Evolutionary conservation across 192 early-diverging fungal genomes (phyloP).

Genomic region (Coemansia guatemalensis): DNA sequence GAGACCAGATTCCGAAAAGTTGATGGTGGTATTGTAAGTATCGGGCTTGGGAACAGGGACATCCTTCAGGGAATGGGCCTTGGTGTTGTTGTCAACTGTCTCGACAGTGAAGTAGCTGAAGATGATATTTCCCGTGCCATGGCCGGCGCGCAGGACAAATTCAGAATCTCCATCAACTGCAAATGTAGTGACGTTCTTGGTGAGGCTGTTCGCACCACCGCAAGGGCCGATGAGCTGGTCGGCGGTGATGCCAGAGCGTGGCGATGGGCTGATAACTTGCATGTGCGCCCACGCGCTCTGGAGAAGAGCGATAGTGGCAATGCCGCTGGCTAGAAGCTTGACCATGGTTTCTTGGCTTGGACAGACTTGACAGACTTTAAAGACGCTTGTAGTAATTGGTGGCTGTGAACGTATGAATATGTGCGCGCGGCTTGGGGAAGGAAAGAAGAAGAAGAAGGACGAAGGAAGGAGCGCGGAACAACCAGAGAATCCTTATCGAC

Average conservation of each 20-base stretch:
- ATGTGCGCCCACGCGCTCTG: slow-evolving; percentile 46
- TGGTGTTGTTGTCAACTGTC: slow-evolving; percentile 34
- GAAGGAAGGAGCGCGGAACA: slow-evolving; percentile 27
- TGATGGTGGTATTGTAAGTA: slow-evolving; percentile 31
- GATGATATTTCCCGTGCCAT: slow-evolving; percentile 44
- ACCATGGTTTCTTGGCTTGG: slow-evolving; percentile 20
- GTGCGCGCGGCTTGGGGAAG: background rate
- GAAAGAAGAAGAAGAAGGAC: slow-evolving; percentile 7
- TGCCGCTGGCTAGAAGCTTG: slow-evolving; percentile 33
- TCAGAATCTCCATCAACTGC: slow-evolving; percentile 24
- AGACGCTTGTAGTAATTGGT: background rate
- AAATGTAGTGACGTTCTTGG: slow-evolving; percentile 45
- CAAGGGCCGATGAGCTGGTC: slow-evolving; percentile 40
- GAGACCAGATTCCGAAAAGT: slow-evolving; percentile 39
- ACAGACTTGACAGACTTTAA: background rate
- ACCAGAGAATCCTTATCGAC: slow-evolving; percentile 17
- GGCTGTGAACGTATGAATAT: background rate
- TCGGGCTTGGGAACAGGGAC: slow-evolving; percentile 24
- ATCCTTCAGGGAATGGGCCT: slow-evolving; percentile 14
- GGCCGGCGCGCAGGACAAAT: slow-evolving; percentile 35
- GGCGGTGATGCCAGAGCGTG: slow-evolving; percentile 37
- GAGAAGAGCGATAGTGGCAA: slow-evolving; percentile 22
- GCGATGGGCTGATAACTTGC: slow-evolving; percentile 32
- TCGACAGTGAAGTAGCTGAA: slow-evolving; percentile 50
- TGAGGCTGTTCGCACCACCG: slow-evolving; percentile 34